A percentile compares a stretch with the other conserved stretches of the same genome.
Conservation (phyloP, 2,329 filamentous ascomycete genomes). For the Acrocalymma vagum region DNA sequence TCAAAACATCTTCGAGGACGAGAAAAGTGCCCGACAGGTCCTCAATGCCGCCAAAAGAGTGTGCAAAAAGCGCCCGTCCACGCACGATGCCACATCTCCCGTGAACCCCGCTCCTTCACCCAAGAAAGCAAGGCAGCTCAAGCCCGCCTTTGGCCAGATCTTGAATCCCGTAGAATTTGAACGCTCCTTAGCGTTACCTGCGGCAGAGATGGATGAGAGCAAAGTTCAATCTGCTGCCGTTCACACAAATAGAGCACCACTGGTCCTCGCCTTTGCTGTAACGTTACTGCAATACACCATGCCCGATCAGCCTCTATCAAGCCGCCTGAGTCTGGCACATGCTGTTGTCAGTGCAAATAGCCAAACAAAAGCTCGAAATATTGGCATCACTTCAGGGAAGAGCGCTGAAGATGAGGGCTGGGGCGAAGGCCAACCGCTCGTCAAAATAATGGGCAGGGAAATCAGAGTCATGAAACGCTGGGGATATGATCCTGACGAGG, state of each 20-base stretch:
- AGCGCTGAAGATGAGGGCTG: constrained; percentile 75
- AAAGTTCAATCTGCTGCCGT: constrained; percentile 66
- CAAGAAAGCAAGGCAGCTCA: constrained; percentile 51
- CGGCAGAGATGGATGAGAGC: constrained; percentile 63
- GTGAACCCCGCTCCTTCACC: constrained; percentile 32
- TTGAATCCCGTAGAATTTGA: constrained; percentile 67
- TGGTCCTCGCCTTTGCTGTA: constrained; percentile 82
- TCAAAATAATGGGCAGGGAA: constrained; percentile 77
- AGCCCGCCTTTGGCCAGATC: constrained; percentile 36
- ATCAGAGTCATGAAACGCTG: constrained; percentile 79
- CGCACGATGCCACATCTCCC: constrained; percentile 31
- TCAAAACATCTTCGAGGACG: constrained; percentile 56
- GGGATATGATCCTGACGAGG: constrained; percentile 64
- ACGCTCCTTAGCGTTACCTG: constrained; percentile 67
- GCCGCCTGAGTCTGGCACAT: constrained; percentile 81
- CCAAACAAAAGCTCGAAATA: constrained; percentile 75
- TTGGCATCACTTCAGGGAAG: constrained; percentile 74
- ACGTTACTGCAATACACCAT: constrained; percentile 80
- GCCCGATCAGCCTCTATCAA: constrained; percentile 86
- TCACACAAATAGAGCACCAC: constrained; percentile 80
- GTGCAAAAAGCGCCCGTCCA: constrained; percentile 62
- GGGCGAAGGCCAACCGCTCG: constrained; percentile 77
- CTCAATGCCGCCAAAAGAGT: constrained; percentile 65
- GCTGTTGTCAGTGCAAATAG: constrained; percentile 85
- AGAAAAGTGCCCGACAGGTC: constrained; percentile 65